Evolutionary conservation across 2,329 filamentous ascomycete species (phyloP), one percentile per base, ranked within the genome.

Genomic region (Cercospora zeina): DNA sequence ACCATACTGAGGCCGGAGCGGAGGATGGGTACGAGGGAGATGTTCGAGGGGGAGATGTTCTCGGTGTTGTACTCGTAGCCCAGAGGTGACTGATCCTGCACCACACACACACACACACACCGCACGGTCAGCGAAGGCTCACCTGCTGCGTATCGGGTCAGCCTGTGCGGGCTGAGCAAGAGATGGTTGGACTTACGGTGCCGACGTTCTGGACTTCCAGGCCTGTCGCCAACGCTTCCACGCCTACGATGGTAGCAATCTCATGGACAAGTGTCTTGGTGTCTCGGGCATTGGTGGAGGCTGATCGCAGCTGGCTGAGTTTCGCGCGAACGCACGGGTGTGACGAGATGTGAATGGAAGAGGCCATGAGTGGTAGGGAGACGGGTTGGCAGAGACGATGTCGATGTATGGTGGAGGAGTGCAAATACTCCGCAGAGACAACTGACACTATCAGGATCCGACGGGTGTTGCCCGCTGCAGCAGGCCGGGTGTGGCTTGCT

Each of bases 1-100:
- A 96, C 85, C 93, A 97, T 97, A 75, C 87, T 90, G 42, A 97
- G 82, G 27, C 93, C 93, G 3, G 91, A 96, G 64, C 93, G 85
- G n/a, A 97, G 85, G 76, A 97, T 96, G 37, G 93, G 93, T 2
- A 97, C 88, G 58, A 97, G 83, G 57, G 88, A 93, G 69, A 97
- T 85, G 62, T 83, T 84, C 54, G 82, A 77, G 0, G 90, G 88
- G 5, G 83, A 76, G 67, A 91, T 82, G 39, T 81, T 81, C 37
- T 85, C 83, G 0, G 85, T 87, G 13, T 85, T 82, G 78, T 93
- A 96, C 65, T 86, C 78, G 75, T 87, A 91, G 67, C 89, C 90
- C 33, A 97, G 83, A 0, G 91, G 89, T 0, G 91, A 95, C 72
- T 84, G 79, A 73, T 88, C 90, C 90, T 96, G 61, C 19, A 62